Base-by-base conservation (phyloP, 768 basidiomycete species). In the Boletus tylopilopsis region DNA sequence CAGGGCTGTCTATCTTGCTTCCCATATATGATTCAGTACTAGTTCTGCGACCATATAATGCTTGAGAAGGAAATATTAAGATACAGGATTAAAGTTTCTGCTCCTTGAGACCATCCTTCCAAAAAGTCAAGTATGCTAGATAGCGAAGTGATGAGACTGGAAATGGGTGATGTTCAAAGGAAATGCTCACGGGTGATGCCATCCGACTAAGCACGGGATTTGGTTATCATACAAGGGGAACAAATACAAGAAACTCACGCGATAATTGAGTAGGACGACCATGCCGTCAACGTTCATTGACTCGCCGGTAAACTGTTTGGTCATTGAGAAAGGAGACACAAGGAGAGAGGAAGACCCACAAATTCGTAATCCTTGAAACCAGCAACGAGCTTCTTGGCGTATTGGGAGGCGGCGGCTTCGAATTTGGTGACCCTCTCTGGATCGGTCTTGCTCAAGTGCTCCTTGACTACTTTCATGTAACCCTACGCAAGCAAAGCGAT, bases 291-390 rank as follows among this genome's bases (percentile, higher is more conserved):
- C 73, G 67, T 91, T 79, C 87, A 90, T 87, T 35, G 46, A 60
- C 66, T 85, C 85, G 51, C 89, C 84, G 42, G 75, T 80, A 73
- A 81, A 90, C 87, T 90, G 43, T 12, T n/a, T 34, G 23, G 18
- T 13, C 47, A 5, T 4, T 59, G 36, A 54, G 49, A 24, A n/a
- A 5, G 21, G 22, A 19, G 22, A 15, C 5, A 15, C 29, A 21
- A 11, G 25, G 12, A 15, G 11, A n/a, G 11, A 24, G 19, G 19
- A 2, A 0, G 13, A 69, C 87, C 56, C 52, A 91, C 88, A 69
- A 97, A 96, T 73, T 97, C 93, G 66, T 78, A 96, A 68, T 98
- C 86, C 62, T 93, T 91, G 79, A 99, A 89, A 67, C 90, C 90
- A 48, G 73, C 80, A 22, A 96, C 70, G 52, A 99, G 75, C 70